These are phyloP conservation scores for Podospora fimiseda DNA, from an alignment of 495 filamentous ascomycete species.

Conservation along the genomic window DNA sequence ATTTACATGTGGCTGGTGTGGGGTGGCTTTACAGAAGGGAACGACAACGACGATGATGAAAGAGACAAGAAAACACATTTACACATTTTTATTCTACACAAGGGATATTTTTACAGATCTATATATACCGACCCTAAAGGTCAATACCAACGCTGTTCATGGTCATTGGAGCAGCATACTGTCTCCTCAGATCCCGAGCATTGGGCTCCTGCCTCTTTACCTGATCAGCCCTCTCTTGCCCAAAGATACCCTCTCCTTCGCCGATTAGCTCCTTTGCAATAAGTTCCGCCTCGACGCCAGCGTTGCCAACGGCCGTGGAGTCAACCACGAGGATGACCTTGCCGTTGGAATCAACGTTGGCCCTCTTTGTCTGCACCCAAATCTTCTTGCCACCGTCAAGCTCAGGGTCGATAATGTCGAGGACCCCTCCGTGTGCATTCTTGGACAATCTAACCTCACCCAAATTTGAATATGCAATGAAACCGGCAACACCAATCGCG, in stretches of 20 bases:
- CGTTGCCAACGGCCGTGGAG: slow-evolving; percentile 22
- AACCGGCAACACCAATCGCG: slow-evolving; percentile 44
- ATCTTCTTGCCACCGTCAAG: slow-evolving; percentile 61
- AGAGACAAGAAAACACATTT: no score
- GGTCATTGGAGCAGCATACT: background rate
- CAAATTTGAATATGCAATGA: slow-evolving; percentile 31
- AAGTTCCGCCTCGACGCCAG: slow-evolving; percentile 31
- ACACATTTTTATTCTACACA: no score
- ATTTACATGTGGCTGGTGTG: background rate
- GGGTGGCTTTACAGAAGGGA: background rate
- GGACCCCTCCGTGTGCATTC: slow-evolving; percentile 16
- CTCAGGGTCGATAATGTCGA: slow-evolving; percentile 49
- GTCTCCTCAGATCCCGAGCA: background rate
- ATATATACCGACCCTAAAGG: no score
- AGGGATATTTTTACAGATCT: background rate
- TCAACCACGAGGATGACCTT: slow-evolving; percentile 46
- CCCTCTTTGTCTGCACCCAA: slow-evolving; percentile 52
- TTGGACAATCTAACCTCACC: slow-evolving; percentile 26
- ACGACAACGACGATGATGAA: no score
- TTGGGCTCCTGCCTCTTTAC: background rate
- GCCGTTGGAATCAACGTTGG: slow-evolving; percentile 55
- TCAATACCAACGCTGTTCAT: background rate
- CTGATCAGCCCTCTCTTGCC: slow-evolving; percentile 6
- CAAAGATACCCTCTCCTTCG: slow-evolving; percentile 24
- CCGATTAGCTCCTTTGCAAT: slow-evolving; percentile 47